Evolutionary conservation across 768 basidiomycete species (phyloP), one percentile per base, ranked within the genome.

Genomic region (Hebeloma cylindrosporum): DNA sequence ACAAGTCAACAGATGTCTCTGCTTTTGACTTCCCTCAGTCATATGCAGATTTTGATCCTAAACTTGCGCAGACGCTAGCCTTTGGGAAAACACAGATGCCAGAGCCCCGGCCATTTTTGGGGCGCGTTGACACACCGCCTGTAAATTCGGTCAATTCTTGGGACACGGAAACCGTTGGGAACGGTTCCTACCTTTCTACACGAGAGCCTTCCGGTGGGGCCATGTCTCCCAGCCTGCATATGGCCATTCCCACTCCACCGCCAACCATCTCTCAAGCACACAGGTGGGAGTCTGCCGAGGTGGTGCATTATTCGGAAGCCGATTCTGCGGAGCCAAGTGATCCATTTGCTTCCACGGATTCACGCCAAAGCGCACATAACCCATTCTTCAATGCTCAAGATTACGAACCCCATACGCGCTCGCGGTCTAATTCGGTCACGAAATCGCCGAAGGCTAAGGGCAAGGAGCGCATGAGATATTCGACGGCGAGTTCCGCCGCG

Each of bases 231-330:
- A 66, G 69, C 28, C 46, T 67, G 18, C 71, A 67, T 38, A 71
- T 74, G 58, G 82, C 79, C 25, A 80, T 79, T 57, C 77, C 75
- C 50, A 87, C 85, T 4, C 85, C 85, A 34, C 68, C 69, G 6
- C 76, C 81, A 9, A 79, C 70, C 20, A 54, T 63, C 3, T 73
- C 77, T 1, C 64, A 71, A 11, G 59, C 66, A 2, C 85, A 88
- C 64, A 72, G 61, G 35, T 87, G 85, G 85, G 79, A 88, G 60
- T 81, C 80, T 6, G 83, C 83, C 3, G 80, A 85, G 55, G 79
- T 85, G 14, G 52, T 84, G 39, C 66, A 77, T 43, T 66, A 65
- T 37, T 51, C 61, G 34, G 70, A 74, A 23, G 65, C 60, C 22
- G 60, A 62, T 32, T 39, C 57, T 2, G 60, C 59, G 11, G 64